A percentile compares a stretch with the other conserved stretches of the same genome.
phyloP scores from a whole-genome alignment of 116 monocot species.

The Dioscorea cayenensis region DNA sequence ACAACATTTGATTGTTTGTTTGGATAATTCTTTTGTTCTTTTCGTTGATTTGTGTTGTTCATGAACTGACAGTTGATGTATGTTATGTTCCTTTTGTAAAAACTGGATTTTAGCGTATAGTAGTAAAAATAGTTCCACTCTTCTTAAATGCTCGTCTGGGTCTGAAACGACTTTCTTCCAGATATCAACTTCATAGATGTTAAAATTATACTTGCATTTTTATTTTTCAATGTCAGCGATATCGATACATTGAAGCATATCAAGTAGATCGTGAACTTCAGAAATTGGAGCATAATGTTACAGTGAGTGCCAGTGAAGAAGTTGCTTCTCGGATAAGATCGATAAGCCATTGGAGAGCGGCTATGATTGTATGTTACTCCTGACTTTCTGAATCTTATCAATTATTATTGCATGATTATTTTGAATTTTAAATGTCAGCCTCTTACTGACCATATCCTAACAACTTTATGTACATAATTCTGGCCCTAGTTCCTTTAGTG shows the following conservation, averaged over 20 bases:
- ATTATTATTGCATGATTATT: background rate
- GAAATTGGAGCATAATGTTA: conserved; percentile 6
- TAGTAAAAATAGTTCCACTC: background rate
- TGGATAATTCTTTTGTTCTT: background rate
- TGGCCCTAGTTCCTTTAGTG: background rate
- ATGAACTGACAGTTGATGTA: background rate
- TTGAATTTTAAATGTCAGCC: background rate
- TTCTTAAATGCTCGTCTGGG: background rate
- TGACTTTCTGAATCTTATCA: background rate
- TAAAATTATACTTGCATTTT: background rate
- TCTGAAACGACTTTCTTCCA: background rate
- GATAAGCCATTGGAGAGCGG: conserved; percentile 1
- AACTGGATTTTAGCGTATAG: background rate
- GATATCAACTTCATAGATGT: background rate
- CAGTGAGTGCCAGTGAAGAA: background rate
- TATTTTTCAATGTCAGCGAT: background rate
- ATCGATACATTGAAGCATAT: conserved; percentile 11
- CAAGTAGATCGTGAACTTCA: conserved; percentile 7
- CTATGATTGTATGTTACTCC: conserved; percentile 3
- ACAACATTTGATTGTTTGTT: background rate
- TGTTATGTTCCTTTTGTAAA: background rate
- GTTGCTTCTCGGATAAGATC: background rate
- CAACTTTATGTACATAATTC: too few species aligned
- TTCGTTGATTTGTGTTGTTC: too few species aligned
- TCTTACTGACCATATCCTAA: too few species aligned